Evolutionary conservation across 805 yeast species (phyloP).

Genomic region (Metschnikowia continentalis): DNA sequence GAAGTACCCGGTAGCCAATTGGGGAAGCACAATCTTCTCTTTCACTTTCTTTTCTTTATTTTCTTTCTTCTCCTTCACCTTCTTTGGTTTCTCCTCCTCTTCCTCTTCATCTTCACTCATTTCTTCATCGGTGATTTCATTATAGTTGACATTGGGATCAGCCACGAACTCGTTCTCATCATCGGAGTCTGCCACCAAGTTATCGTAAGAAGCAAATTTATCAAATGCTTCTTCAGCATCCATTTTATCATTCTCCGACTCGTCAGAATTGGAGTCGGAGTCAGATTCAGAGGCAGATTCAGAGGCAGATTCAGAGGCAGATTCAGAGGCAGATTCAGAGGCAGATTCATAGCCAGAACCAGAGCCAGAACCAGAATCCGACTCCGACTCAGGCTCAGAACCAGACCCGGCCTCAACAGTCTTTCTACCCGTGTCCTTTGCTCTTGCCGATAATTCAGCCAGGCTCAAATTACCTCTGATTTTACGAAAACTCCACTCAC

Average conservation of each 20-base stretch:
- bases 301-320: conserved; percentile 3
- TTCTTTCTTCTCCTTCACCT: conserved; percentile 22
- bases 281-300: neutral
- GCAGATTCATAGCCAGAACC: neutral
- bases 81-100: conserved; percentile 12
- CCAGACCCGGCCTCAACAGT: conserved; percentile 14
- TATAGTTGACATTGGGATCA: conserved; percentile 44
- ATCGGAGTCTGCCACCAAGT: conserved; percentile 41
- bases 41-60: conserved; percentile 17
- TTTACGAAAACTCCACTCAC: conserved; percentile 44
- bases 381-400: conserved; percentile 18
- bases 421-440: conserved; percentile 18
- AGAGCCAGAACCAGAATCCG: neutral
- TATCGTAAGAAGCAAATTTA: conserved; percentile 34
- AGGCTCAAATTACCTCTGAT: conserved; percentile 44
- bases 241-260: neutral
- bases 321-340: conserved; percentile 17
- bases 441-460: conserved; percentile 30
- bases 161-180: conserved; percentile 33
- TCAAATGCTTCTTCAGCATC: conserved; percentile 28
- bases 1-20: conserved; percentile 71
- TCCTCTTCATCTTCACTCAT: neutral
- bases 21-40: conserved; percentile 50
- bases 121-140: conserved; percentile 59
- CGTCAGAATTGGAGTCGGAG: neutral